Evolutionary conservation across 768 basidiomycete genomes (phyloP).

Genomic region (Kwoniella mangroviensis): DNA sequence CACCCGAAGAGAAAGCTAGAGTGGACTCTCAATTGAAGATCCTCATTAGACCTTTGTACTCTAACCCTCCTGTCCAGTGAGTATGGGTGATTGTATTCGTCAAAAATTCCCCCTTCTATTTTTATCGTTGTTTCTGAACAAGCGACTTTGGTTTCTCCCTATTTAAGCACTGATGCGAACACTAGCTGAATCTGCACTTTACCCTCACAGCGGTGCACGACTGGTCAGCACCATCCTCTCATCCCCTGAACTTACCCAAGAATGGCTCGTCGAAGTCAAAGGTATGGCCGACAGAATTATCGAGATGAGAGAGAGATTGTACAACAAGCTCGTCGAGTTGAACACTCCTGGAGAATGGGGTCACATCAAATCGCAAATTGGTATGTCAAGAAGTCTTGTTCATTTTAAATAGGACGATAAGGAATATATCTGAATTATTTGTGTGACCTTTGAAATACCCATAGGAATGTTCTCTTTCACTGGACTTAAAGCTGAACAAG

Average conservation of each 20-base stretch:
- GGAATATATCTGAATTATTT: neutral
- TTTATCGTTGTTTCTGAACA: too few species aligned
- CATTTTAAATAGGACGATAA: too few species aligned
- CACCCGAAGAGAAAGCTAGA: constrained; percentile 72
- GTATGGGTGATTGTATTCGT: constrained; percentile 5
- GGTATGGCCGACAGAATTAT: constrained; percentile 95
- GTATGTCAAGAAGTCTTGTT: constrained; percentile 15
- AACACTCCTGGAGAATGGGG: constrained; percentile 92
- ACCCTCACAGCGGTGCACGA: constrained; percentile 52
- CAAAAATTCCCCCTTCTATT: too few species aligned
- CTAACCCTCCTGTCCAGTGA: constrained; percentile 79
- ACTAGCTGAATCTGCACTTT: neutral
- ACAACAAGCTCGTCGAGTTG: constrained; percentile 64
- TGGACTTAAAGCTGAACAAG: constrained; percentile 54
- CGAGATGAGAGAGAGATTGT: constrained; percentile 80
- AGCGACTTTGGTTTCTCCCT: too few species aligned
- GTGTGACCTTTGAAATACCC: too few species aligned
- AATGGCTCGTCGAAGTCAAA: constrained; percentile 68
- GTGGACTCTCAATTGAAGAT: constrained; percentile 96
- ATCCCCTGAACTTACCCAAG: constrained; percentile 43
- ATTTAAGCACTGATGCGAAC: too few species aligned
- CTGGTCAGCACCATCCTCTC: constrained; percentile 56
- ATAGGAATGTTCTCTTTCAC: constrained; percentile 46
- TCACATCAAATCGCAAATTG: constrained; percentile 95
- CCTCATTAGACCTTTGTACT: constrained; percentile 93